A percentile compares a stretch with the other conserved stretches of the same genome.
Evolutionary conservation across 208 protist species (phyloP).

Genomic region (Angomonas deanei): DNA sequence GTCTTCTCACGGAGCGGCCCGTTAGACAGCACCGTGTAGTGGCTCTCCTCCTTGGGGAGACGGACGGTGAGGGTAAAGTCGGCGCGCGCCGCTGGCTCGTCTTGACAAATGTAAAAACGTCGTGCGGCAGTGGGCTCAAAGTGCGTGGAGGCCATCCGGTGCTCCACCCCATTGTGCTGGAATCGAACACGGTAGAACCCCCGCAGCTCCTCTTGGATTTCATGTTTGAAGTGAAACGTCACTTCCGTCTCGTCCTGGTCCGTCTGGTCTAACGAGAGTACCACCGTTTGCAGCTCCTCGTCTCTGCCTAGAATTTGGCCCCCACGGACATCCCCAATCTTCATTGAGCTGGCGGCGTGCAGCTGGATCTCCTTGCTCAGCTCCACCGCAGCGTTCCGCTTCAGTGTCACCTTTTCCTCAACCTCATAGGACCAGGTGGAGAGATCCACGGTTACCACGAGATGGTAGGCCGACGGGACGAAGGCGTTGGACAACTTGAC

Average conservation of each 20-base stretch:
- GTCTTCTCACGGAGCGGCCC: constrained; percentile 47
- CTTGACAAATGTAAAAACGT: constrained; percentile 94
- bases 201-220: constrained; percentile 85
- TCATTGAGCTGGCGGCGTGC: constrained; percentile 57
- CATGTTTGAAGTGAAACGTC: constrained; percentile 69
- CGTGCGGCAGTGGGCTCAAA: constrained; percentile 95
- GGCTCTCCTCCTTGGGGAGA: constrained; percentile 48
- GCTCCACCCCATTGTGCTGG: constrained; percentile 58
- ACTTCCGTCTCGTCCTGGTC: constrained; percentile 42
- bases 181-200: constrained; percentile 89
- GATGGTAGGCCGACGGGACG: constrained; percentile 57
- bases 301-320: constrained; percentile 46
- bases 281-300: constrained; percentile 38
- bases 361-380: constrained; percentile 44
- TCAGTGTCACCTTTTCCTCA: constrained; percentile 56
- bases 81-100: constrained; percentile 95
- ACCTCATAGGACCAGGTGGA: constrained; percentile 66
- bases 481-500: constrained; percentile 80
- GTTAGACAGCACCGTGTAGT: constrained; percentile 81
- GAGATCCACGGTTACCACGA: constrained; percentile 64
- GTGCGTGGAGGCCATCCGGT: constrained; percentile 93
- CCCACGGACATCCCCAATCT: constrained; percentile 38
- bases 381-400: constrained; percentile 19
- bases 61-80: constrained; percentile 91
- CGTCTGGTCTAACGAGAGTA: constrained; percentile 47